A percentile compares a stretch with the other conserved stretches of the same genome.
These are phyloP conservation scores for Metschnikowia kunwiensis DNA, from an alignment of 805 yeast genomes.

Conservation along the genomic window DNA sequence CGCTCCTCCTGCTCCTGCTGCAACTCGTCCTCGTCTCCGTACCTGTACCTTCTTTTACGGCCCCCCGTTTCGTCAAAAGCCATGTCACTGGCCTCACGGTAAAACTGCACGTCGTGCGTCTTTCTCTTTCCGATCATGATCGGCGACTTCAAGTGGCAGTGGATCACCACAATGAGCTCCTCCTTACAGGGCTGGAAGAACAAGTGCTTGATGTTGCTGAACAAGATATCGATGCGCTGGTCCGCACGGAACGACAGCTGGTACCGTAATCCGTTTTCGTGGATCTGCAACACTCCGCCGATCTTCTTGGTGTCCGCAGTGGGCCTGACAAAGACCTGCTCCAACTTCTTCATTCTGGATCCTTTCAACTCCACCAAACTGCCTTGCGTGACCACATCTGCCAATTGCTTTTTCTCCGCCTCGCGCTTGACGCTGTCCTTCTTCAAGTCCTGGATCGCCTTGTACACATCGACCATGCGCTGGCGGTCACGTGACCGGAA, in stretches of 20 bases:
- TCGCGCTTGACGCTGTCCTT: conserved; percentile 89
- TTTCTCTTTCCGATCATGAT: conserved; percentile 94
- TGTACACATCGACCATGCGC: conserved; percentile 84
- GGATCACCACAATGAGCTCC: conserved; percentile 88
- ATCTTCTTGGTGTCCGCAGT: conserved; percentile 96
- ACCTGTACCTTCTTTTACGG: conserved; percentile 79
- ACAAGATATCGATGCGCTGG: conserved; percentile 82
- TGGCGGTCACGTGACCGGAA: conserved; percentile 87
- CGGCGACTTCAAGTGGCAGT: conserved; percentile 88
- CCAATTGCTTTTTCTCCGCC: conserved; percentile 83
- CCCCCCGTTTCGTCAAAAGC: conserved; percentile 97
- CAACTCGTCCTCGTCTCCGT: conserved; percentile 97
- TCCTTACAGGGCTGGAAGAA: conserved; percentile 96
- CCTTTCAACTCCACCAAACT: conserved; percentile 76
- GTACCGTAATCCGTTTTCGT: conserved; percentile 93
- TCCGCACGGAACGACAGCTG: conserved; percentile 83
- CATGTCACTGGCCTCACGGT: conserved; percentile 94
- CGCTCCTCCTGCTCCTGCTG: conserved; percentile 99
- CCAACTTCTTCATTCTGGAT: conserved; percentile 82
- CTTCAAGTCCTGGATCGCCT: conserved; percentile 87
- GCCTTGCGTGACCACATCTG: conserved; percentile 93
- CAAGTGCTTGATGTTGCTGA: conserved; percentile 86
- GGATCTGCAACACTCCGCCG: conserved; percentile 87
- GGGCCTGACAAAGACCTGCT: conserved; percentile 87
- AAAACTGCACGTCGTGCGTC: conserved; percentile 92